A percentile compares a stretch with the other conserved stretches of the same genome.
These are phyloP conservation scores for Debaryomyces coudertii DNA, from an alignment of 1,139 yeast genomes.

Conservation along the genomic window DNA sequence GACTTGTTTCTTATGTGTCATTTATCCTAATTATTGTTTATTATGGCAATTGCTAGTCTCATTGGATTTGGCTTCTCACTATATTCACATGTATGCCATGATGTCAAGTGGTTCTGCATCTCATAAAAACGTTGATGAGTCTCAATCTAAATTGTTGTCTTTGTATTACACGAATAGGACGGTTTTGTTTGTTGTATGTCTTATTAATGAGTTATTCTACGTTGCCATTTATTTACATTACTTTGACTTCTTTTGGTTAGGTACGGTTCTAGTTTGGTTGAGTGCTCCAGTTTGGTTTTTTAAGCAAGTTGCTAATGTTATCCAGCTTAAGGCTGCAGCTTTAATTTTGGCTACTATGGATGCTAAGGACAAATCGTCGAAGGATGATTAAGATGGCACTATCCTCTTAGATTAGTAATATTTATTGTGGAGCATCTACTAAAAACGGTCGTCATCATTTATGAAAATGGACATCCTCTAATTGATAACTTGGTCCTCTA, in stretches of 20 bases:
- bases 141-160: conserved; percentile 71
- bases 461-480: neutral
- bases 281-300: conserved; percentile 88
- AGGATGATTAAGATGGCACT: conserved; percentile 12
- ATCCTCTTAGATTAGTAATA: neutral
- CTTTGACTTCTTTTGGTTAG: conserved; percentile 66
- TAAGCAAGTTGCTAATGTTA: conserved; percentile 87
- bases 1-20: conserved; percentile 79
- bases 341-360: conserved; percentile 78
- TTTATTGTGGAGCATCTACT: neutral
- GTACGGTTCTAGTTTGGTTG: conserved; percentile 63
- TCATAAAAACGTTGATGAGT: conserved; percentile 81
- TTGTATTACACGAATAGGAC: conserved; percentile 85
- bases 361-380: conserved; percentile 55
- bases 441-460: neutral
- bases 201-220: conserved; percentile 89
- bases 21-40: conserved; percentile 67
- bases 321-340: conserved; percentile 88
- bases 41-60: conserved; percentile 87
- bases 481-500: neutral
- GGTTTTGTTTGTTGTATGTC: conserved; percentile 86
- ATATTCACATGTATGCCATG: conserved; percentile 98
- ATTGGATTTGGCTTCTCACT: conserved; percentile 91
- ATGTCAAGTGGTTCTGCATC: conserved; percentile 75
- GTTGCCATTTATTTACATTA: conserved; percentile 83